Evolutionary conservation across 2,329 filamentous ascomycete genomes (phyloP), one percentile per base, ranked within the genome.

Genomic region (Hypoxylon sp.): DNA sequence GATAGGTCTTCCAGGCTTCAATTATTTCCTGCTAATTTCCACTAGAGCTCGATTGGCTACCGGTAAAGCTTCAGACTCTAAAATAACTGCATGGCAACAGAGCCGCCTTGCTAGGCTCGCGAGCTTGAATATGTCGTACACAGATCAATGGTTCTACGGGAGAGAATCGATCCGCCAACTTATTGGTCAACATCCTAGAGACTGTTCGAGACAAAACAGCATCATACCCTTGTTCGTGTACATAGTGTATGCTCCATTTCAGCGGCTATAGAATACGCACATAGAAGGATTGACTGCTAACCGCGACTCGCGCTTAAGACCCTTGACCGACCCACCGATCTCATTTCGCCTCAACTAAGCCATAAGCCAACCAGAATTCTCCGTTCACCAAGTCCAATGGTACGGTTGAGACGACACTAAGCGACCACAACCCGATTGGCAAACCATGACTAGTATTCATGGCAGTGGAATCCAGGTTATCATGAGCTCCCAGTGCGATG

Each of bases 241-340:
- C 30, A 36, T 52, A 23, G 21, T 36, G 14, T n/a, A 57, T 38
- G 51, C 58, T 66, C 65, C 65, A 68, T 59, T 43, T 28, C 49
- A 52, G 65, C 70, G 63, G 61, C 63, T 72, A 64, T 38, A 50
- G 49, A 55, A 45, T 41, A 41, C 30, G 46, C 41, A 52, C 34
- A 62, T 30, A 30, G 2, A 9, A 30, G 65, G 36, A 49, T 23
- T 28, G 56, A 41, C 38, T 17, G 14, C 51, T 67, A 69, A 52
- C 65, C 73, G 75, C 75, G 75, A 59, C 65, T 74, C 73, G 76
- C 75, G 76, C 75, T 76, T 78, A 77, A 67, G 52, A 51, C 63
- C 66, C 70, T 57, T 64, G 63, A 60, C 62, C 38, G 60, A 36
- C 63, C 68, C 73, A 73, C 72, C 60, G 59, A 52, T 68, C 63